These are phyloP conservation scores for Colletotrichum tropicicola DNA, from an alignment of 2,329 filamentous ascomycete genomes.

Conservation along the genomic window DNA sequence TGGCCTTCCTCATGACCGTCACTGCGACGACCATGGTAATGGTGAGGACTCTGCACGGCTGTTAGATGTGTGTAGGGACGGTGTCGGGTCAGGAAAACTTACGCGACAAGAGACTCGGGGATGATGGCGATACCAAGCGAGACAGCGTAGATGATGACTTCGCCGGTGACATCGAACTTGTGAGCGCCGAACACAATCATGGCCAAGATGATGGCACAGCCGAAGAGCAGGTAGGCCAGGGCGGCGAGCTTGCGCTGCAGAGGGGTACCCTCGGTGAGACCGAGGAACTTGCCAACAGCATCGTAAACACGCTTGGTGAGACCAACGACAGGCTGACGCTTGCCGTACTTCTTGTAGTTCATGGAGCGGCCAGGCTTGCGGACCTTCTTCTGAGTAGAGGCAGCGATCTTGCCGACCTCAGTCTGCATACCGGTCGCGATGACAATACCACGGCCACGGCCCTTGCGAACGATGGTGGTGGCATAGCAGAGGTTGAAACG, in stretches of 20 bases:
- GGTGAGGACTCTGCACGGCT: constrained; percentile 61
- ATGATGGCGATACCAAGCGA: constrained; percentile 70
- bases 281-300: constrained; percentile 66
- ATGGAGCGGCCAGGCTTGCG: constrained; percentile 63
- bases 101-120: constrained; percentile 71
- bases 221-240: constrained; percentile 80
- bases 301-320: constrained; percentile 57
- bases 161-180: constrained; percentile 58
- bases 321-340: constrained; percentile 57
- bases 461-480: constrained; percentile 77
- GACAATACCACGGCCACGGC: constrained; percentile 77
- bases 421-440: constrained; percentile 77
- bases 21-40: constrained; percentile 76
- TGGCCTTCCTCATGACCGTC: constrained; percentile 70
- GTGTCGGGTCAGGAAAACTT: constrained; percentile 34
- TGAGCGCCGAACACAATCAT: constrained; percentile 68
- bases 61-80: constrained; percentile 22
- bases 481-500: constrained; percentile 80
- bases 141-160: constrained; percentile 67
- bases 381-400: constrained; percentile 60
- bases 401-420: constrained; percentile 76
- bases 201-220: constrained; percentile 68
- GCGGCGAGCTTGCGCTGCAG: constrained; percentile 82
- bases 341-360: constrained; percentile 63
- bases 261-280: constrained; percentile 74